Evolutionary conservation across 2,329 filamentous ascomycete genomes (phyloP).

Genomic region (Talaromyces sp.): DNA sequence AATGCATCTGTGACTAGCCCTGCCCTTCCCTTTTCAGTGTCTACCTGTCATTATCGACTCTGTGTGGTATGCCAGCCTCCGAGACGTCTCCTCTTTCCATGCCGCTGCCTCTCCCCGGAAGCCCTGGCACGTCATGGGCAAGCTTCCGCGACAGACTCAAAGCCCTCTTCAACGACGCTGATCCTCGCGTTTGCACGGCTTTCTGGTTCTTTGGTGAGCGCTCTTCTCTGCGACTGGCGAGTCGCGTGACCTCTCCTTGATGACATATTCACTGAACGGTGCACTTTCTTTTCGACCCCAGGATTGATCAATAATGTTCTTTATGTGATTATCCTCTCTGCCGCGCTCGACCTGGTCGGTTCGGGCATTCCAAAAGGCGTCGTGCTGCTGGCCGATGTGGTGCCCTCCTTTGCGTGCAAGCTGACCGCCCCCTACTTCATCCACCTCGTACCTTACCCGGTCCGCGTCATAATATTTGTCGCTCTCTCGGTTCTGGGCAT

Average conservation of each 20-base stretch:
- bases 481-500: slow-evolving; percentile 75
- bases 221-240: not conserved
- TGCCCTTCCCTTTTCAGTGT: not conserved
- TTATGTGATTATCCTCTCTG: slow-evolving; percentile 93
- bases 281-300: slow-evolving; percentile 28
- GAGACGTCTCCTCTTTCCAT: slow-evolving; percentile 17
- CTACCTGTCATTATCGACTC: not conserved
- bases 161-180: slow-evolving; percentile 59
- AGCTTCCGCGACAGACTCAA: slow-evolving; percentile 62
- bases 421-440: slow-evolving; percentile 91
- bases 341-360: slow-evolving; percentile 91
- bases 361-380: slow-evolving; percentile 79
- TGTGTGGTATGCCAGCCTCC: slow-evolving; percentile 19
- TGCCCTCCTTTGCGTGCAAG: slow-evolving; percentile 85
- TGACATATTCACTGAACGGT: not conserved
- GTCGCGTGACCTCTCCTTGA: not conserved
- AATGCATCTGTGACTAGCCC: not conserved
- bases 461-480: slow-evolving; percentile 70
- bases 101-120: slow-evolving; percentile 50
- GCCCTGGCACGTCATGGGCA: slow-evolving; percentile 65
- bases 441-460: slow-evolving; percentile 72
- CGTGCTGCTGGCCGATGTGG: slow-evolving; percentile 86
- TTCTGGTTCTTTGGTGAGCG: slow-evolving; percentile 89
- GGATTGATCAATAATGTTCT: slow-evolving; percentile 95
- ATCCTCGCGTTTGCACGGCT: slow-evolving; percentile 67